phyloP scores from a whole-genome alignment of 768 basidiomycete genomes.

The Russula olivacea region DNA sequence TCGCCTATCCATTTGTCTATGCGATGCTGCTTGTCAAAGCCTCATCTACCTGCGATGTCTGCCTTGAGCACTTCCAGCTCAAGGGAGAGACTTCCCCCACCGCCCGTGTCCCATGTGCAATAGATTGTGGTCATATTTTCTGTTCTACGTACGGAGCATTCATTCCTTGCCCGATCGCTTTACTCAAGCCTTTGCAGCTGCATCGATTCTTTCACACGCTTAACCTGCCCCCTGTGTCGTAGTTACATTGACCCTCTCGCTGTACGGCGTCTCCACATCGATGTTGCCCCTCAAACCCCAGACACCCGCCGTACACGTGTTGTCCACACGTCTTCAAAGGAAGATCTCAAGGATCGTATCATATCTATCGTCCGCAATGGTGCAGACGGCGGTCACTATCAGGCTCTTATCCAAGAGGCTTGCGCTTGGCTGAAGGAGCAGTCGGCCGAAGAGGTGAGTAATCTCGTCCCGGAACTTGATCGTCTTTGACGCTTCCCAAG shows the following conservation, averaged over 20 bases:
- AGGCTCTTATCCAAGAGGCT: conserved; percentile 23
- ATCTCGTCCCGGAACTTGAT: not conserved
- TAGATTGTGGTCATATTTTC: conserved; percentile 29
- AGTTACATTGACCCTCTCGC: conserved; percentile 18
- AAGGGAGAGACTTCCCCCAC: conserved; percentile 15
- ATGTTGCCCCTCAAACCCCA: conserved; percentile 18
- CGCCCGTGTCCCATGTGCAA: conserved; percentile 25
- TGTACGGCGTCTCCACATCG: conserved; percentile 23
- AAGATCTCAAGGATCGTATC: conserved; percentile 20
- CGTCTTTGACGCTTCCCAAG: not conserved
- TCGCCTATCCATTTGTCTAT: conserved; percentile 12
- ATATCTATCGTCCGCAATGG: conserved; percentile 24
- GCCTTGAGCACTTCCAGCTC: conserved; percentile 27
- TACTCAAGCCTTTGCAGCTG: conserved; percentile 16
- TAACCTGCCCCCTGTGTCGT: conserved; percentile 24
- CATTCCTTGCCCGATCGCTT: conserved; percentile 1
- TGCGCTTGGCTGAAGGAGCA: conserved; percentile 24
- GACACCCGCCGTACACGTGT: conserved; percentile 9
- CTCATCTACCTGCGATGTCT: conserved; percentile 30
- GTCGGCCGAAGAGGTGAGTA: conserved; percentile 20
- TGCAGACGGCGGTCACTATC: conserved; percentile 22
- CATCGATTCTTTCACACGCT: conserved; percentile 20
- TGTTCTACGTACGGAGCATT: conserved; percentile 22
- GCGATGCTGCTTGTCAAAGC: conserved; percentile 28
- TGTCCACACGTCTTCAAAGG: conserved; percentile 11